A percentile compares a stretch with the other conserved stretches of the same genome.
Conservation (phyloP, 495 filamentous ascomycete genomes). For the Xylaria grammica region DNA sequence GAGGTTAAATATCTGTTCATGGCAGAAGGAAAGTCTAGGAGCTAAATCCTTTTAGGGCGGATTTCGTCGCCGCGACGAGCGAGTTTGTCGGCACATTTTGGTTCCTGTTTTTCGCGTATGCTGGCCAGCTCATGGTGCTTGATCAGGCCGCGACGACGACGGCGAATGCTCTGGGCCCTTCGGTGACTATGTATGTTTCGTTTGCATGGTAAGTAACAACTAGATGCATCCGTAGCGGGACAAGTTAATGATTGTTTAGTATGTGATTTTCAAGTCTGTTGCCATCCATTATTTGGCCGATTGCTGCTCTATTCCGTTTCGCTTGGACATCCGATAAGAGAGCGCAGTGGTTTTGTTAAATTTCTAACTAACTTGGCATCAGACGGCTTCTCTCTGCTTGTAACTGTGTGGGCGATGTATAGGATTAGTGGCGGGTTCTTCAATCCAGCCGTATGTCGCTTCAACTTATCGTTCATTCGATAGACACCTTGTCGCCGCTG, state of each 20-base stretch:
- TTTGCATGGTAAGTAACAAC: conserved; percentile 27
- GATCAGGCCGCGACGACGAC: conserved; percentile 32
- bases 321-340: neutral
- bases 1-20: neutral
- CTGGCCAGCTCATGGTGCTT: conserved; percentile 41
- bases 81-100: conserved; percentile 58
- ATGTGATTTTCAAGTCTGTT: conserved; percentile 34
- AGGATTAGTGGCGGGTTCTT: conserved; percentile 68
- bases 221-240: neutral
- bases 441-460: conserved; percentile 63
- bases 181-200: conserved; percentile 33
- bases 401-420: conserved; percentile 72
- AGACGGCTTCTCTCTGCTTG: conserved; percentile 67
- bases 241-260: conserved; percentile 51
- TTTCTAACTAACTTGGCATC: conserved; percentile 28
- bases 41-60: too few relatives aligned
- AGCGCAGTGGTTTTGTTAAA: neutral
- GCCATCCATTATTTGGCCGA: neutral
- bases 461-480: neutral
- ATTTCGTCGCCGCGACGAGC: conserved; percentile 44
- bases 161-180: conserved; percentile 16
- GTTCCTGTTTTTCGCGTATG: conserved; percentile 59
- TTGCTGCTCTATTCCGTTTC: neutral
- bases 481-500: neutral
- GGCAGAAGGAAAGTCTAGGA: too few relatives aligned